Percentiles rank a stretch among this genome's conserved stretches.
Evolutionary conservation across 768 basidiomycete species (phyloP).

Genomic region (Suillus alpinus): DNA sequence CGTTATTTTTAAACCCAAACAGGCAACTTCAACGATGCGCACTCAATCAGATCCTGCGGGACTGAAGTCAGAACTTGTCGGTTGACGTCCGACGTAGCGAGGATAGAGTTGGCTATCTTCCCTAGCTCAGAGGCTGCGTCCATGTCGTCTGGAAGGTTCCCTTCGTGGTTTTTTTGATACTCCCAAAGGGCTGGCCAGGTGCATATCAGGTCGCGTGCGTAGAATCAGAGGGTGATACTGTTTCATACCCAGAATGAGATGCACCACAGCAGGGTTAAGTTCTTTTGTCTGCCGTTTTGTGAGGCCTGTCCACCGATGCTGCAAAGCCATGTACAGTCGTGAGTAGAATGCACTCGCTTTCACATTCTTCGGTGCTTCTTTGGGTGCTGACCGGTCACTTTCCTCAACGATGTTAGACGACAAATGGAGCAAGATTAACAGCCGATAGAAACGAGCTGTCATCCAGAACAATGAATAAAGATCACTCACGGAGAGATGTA

Average conservation of each 20-base stretch:
- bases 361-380: slow-evolving; percentile 56
- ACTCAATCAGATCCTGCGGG: slow-evolving; percentile 66
- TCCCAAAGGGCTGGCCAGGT: slow-evolving; percentile 71
- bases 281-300: slow-evolving; percentile 79
- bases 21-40: slow-evolving; percentile 18
- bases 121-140: slow-evolving; percentile 55
- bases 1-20: slow-evolving; percentile 6
- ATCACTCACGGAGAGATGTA: slow-evolving; percentile 76
- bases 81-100: slow-evolving; percentile 66
- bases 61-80: slow-evolving; percentile 57
- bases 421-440: slow-evolving; percentile 7
- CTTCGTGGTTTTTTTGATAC: slow-evolving; percentile 60
- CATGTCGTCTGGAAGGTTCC: slow-evolving; percentile 52
- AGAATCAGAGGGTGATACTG: background rate
- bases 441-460: background rate
- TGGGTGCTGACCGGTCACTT: slow-evolving; percentile 63
- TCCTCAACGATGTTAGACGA: slow-evolving; percentile 9
- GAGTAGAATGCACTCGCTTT: slow-evolving; percentile 65
- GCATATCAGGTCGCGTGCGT: slow-evolving; percentile 2
- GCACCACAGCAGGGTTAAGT: slow-evolving; percentile 71
- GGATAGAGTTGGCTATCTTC: slow-evolving; percentile 58
- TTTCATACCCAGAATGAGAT: slow-evolving; percentile 66
- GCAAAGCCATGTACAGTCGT: slow-evolving; percentile 59
- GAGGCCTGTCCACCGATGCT: slow-evolving; percentile 66
- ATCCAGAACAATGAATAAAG: background rate